Conservation (phyloP, 805 yeast genomes). For the Cyberlindnera petersonii region DNA sequence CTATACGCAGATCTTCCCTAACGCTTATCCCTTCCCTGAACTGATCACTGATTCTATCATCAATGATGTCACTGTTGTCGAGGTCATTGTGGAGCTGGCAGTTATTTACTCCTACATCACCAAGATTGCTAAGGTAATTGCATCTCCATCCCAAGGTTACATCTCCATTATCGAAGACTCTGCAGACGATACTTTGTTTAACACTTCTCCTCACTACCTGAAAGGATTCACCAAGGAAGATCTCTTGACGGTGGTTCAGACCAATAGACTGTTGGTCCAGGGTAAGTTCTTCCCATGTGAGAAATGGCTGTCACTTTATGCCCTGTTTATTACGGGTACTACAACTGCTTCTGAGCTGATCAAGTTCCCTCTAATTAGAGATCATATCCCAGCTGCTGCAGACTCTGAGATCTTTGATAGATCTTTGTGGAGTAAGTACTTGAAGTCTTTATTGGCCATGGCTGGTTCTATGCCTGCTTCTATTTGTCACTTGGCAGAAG, state of each 20-base stretch:
- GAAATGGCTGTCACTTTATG: slow-evolving; percentile 70
- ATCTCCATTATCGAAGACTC: slow-evolving; percentile 36
- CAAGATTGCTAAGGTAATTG: slow-evolving; percentile 42
- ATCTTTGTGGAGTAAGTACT: slow-evolving; percentile 63
- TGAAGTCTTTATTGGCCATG: slow-evolving; percentile 52
- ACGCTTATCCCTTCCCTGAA: slow-evolving; percentile 57
- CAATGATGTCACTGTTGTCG: slow-evolving; percentile 64
- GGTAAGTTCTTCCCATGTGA: slow-evolving; percentile 60
- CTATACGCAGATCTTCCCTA: slow-evolving; percentile 68
- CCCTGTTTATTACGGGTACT: slow-evolving; percentile 53
- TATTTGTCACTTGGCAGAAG: slow-evolving; percentile 63
- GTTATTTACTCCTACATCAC: slow-evolving; percentile 55
- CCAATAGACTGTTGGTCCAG: slow-evolving; percentile 47
- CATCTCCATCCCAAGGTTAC: slow-evolving; percentile 17
- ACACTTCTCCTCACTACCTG: slow-evolving; percentile 39
- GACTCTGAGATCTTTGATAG: slow-evolving; percentile 53
- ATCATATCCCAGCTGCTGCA: slow-evolving; percentile 47
- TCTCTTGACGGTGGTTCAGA: slow-evolving; percentile 39
- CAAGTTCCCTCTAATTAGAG: slow-evolving; percentile 43
- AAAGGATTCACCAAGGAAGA: slow-evolving; percentile 40
- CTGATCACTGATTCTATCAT: slow-evolving; percentile 70
- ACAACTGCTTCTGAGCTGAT: slow-evolving; percentile 51
- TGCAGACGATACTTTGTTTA: slow-evolving; percentile 36
- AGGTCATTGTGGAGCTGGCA: slow-evolving; percentile 64
- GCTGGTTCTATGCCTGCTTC: slow-evolving; percentile 67